Evolutionary conservation across 2,329 filamentous ascomycete genomes (phyloP).

Genomic region (Sporothrix globosa): DNA sequence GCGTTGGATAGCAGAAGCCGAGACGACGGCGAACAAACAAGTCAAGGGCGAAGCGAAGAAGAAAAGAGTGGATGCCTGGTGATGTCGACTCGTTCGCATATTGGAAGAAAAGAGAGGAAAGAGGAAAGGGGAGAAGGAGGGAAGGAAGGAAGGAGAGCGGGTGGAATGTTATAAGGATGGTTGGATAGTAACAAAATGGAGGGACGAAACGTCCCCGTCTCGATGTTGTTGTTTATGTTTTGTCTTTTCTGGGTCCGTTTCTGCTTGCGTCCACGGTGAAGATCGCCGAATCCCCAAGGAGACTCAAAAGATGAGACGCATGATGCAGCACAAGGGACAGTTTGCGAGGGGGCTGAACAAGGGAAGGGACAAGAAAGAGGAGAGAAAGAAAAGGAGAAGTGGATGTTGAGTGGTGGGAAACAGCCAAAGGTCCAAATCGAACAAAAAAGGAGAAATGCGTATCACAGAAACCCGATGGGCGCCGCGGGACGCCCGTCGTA

Average conservation of each 20-base stretch:
- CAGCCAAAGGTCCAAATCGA: neutral
- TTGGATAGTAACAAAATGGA: conserved; percentile 35
- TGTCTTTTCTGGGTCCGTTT: conserved; percentile 19
- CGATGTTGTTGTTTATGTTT: conserved; percentile 24
- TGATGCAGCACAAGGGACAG: conserved; percentile 32
- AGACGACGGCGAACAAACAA: conserved; percentile 31
- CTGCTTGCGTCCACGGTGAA: conserved; percentile 18
- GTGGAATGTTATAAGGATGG: conserved; percentile 47
- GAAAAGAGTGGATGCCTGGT: conserved; percentile 32
- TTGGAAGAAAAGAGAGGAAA: conserved; percentile 38
- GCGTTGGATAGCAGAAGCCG: conserved; percentile 39
- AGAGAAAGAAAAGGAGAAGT: neutral
- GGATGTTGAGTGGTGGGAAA: neutral
- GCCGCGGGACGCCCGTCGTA: conserved; percentile 25
- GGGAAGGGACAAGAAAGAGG: conserved; percentile 35
- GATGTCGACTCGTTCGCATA: conserved; percentile 47
- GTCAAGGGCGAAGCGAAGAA: conserved; percentile 24
- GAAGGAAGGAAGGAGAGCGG: neutral
- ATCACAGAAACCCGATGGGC: conserved; percentile 3
- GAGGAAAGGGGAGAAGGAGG: neutral
- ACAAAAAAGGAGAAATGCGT: neutral
- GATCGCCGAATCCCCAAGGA: conserved; percentile 30
- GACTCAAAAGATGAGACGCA: conserved; percentile 33
- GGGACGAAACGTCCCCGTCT: conserved; percentile 40
- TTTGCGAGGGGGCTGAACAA: neutral